Percentiles rank a stretch among this genome's conserved stretches.
Evolutionary conservation across 805 yeast genomes (phyloP).

Genomic region (Pichia kluyveri): DNA sequence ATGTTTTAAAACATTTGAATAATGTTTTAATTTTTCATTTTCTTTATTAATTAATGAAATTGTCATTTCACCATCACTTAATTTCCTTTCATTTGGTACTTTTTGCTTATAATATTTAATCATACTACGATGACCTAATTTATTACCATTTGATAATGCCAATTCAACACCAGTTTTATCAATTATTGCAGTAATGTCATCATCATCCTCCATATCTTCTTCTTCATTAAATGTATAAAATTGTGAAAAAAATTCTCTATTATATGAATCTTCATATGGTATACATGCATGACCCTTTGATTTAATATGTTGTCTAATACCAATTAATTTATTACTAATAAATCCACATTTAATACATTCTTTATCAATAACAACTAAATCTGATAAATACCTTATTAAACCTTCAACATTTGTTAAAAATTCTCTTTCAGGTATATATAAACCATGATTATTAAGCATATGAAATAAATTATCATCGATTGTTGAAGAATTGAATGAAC

Average conservation of each 20-base stretch:
- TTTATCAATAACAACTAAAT: conserved; percentile 68
- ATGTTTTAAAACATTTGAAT: conserved; percentile 8
- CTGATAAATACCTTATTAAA: conserved; percentile 60
- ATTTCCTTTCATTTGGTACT: conserved; percentile 30
- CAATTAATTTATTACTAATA: conserved; percentile 68
- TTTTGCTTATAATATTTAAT: conserved; percentile 61
- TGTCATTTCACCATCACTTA: conserved; percentile 57
- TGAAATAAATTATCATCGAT: conserved; percentile 48
- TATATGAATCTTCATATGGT: conserved; percentile 77
- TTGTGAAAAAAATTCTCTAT: conserved; percentile 56
- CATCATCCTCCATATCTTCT: background rate
- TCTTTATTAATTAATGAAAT: conserved; percentile 14
- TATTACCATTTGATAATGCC: conserved; percentile 65
- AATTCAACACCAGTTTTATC: conserved; percentile 48
- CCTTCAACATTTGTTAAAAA: conserved; percentile 64
- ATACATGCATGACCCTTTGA: conserved; percentile 81
- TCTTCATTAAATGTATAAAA: conserved; percentile 65
- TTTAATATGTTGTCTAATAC: conserved; percentile 79
- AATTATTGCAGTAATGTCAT: conserved; percentile 23
- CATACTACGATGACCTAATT: conserved; percentile 71
- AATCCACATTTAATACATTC: conserved; percentile 76
- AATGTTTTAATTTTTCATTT: conserved; percentile 11
- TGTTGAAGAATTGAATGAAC: conserved; percentile 32
- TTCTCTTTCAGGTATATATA: conserved; percentile 76
- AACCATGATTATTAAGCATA: conserved; percentile 73